Base-by-base conservation (phyloP, 2,329 filamentous ascomycete species). In the Verruconis gallopava region DNA sequence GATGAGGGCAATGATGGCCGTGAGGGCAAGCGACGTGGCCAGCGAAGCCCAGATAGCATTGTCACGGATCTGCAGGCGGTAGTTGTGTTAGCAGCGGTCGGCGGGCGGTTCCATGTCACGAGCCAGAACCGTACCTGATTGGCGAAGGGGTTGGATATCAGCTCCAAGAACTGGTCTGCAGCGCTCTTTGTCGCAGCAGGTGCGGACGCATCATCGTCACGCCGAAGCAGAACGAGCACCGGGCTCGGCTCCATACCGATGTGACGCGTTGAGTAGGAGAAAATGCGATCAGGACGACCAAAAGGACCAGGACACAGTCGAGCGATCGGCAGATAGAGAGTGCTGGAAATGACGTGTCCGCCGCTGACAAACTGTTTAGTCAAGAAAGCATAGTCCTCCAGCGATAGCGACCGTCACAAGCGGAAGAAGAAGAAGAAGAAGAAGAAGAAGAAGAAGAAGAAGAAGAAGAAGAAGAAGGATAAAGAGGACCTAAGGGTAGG, bases 31-130 rank as follows among this genome's bases (percentile, higher is more conserved):
- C 3, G 89, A 93, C 17, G 82, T 85, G 48, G 69, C 82, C 35
- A 96, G 65, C 38, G 88, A 85, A 45, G 84, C 81, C 62, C 79
- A 77, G 46, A 95, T 71, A 34, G 86, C 81, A 44, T 72, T 68
- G 48, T 65, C 54, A 51, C 66, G 62, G 46, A 77, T 65, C 73
- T 78, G 51, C 38, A 4, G 4, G 3, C 11, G 17, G 15, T 15
- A 20, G 42, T 6, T 17, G 19, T 4, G 3, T 5, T 3, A 35
- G 25, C 38, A 34, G 39, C 38, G 33, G 11, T 42, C 12, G n/a
- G 25, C 28, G 13, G 21, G 35, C 14, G 42, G 42, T 40, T 21
- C 18, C 2, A 25, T 3, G 2, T 21, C 12, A 18, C 17, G 3
- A 17, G 19, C 5, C 17, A 11, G 3, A 14, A 43, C 6, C 47